Evolutionary conservation across 1,284 basidiomycete species (phyloP).

Genomic region (Peniophora sp.): DNA sequence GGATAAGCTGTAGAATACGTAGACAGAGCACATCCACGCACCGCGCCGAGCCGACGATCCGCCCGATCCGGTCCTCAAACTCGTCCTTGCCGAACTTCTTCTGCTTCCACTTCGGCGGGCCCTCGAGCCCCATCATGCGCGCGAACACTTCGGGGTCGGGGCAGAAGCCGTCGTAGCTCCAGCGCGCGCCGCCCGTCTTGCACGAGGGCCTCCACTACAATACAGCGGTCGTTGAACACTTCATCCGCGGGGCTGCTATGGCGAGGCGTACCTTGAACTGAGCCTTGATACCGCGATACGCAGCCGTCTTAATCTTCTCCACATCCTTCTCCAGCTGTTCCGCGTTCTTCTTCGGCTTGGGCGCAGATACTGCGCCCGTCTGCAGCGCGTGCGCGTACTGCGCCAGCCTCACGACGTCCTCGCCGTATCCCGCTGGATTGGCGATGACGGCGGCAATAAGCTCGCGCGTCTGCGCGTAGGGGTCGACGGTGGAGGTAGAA

Average conservation of each 20-base stretch:
- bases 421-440: constrained; percentile 23
- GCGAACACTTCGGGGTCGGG: constrained; percentile 45
- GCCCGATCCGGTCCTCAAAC: constrained; percentile 33
- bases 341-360: constrained; percentile 28
- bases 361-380: constrained; percentile 8
- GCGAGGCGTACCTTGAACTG: constrained; percentile 37
- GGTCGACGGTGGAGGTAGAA: constrained; percentile 22
- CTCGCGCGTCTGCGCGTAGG: constrained; percentile 6
- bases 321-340: constrained; percentile 35
- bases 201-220: constrained; percentile 45
- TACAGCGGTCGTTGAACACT: not conserved
- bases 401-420: constrained; percentile 33
- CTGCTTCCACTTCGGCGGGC: constrained; percentile 43
- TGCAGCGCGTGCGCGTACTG: constrained; percentile 27
- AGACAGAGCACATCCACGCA: constrained; percentile 6
- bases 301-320: constrained; percentile 37
- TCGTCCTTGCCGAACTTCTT: constrained; percentile 40
- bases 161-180: constrained; percentile 48
- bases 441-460: constrained; percentile 30
- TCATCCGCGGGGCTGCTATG: constrained; percentile 3
- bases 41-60: constrained; percentile 18
- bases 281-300: constrained; percentile 44
- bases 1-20: not conserved
- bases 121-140: constrained; percentile 32
- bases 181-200: constrained; percentile 41